Conservation (phyloP, 495 filamentous ascomycete genomes). For the Letharia lupina region DNA sequence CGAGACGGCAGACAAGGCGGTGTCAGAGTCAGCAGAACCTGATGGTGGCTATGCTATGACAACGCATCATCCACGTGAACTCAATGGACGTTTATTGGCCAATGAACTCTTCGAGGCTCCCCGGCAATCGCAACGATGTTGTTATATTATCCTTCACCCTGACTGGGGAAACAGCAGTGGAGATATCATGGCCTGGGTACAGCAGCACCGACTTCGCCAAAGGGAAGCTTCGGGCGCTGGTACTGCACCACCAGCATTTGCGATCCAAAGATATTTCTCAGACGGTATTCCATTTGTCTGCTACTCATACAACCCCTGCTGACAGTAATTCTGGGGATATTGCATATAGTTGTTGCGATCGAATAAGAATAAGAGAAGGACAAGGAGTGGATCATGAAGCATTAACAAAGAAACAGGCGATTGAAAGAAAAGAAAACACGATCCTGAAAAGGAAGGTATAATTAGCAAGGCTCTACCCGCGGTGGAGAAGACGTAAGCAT, state of each 20-base stretch:
- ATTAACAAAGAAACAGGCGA: background rate
- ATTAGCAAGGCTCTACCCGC: background rate
- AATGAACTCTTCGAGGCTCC: background rate
- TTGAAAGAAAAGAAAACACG: background rate
- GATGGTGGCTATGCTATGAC: background rate
- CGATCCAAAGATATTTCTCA: background rate
- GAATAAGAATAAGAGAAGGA: background rate
- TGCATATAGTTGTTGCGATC: background rate
- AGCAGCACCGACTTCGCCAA: background rate
- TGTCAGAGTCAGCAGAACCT: background rate
- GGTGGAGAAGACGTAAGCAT: background rate
- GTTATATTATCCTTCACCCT: background rate
- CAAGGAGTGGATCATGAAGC: background rate
- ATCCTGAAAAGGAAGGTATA: background rate
- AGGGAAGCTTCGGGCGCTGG: background rate
- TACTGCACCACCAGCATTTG: background rate
- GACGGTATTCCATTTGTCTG: background rate
- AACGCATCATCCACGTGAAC: background rate
- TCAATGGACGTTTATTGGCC: background rate
- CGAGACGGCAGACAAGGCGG: background rate
- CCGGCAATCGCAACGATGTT: background rate
- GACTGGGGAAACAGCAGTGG: background rate
- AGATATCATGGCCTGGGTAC: background rate
- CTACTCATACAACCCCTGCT: background rate
- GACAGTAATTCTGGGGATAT: background rate